Base-by-base conservation (phyloP, 2,329 filamentous ascomycete species). In the Phaeomoniella chlamydospora region DNA sequence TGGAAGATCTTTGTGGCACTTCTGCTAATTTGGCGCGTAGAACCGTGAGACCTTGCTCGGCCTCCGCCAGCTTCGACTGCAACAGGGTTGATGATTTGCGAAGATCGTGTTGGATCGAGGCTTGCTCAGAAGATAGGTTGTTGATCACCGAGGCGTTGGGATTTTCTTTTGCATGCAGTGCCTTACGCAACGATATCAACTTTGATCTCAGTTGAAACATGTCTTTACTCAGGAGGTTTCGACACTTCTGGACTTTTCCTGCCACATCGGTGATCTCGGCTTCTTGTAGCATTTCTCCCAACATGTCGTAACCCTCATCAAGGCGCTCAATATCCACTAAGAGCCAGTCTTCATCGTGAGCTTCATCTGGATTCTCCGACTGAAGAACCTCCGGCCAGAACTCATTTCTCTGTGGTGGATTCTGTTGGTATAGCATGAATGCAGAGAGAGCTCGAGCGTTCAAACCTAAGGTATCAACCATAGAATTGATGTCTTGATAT, bases 381-480 rank as follows among this genome's bases (percentile, higher is more conserved):
- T 50, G 48, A 14, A 64, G 45, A 15, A 51, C 52, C 9, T 49
- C 37, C 5, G 58, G 45, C 57, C 66, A 69, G 6, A 61, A 58
- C 22, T 72, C 61, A 34, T 63, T 56, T 30, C 65, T 57, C 34
- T 74, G 62, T 9, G 65, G 65, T 9, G 44, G 37, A 3, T 45
- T 44, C 39, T 58, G 46, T 41, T 65, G 59, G 38, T 61, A 59
- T 19, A 61, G 42, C 39, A 87, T 57, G 47, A 71, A 78, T 0
- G 67, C 62, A 14, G 65, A 57, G 30, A 79, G 48, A 5, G 68
- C 75, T 12, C 88, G 72, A 4, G 82, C 75, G 52, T 96, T 96
- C 34, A 94, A 70, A 6, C 88, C 88, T 29, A 96, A 63, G 0
- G 83, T 88, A 48, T 94, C 85, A 31, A 98, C 77, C 90, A 96